Conservation (phyloP, 345 rosid species). For the Euphorbia pulcherrima region DNA sequence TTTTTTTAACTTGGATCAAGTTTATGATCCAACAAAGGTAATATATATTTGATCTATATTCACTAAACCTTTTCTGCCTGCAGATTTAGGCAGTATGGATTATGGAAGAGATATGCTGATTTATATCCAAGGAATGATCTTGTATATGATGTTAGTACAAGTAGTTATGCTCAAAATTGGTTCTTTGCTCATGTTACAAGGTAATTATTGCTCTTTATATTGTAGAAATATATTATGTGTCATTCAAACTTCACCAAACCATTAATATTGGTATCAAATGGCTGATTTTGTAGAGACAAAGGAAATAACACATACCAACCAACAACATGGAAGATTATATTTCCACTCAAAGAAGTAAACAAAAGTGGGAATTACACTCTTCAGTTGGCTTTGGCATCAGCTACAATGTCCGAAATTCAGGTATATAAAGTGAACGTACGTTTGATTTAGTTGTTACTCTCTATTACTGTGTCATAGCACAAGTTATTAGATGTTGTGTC, state of each 20-base stretch:
- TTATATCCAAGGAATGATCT: conserved; percentile 20
- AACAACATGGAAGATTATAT: conserved; percentile 71
- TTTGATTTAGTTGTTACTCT: too few relatives aligned
- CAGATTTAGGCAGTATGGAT: conserved; percentile 27
- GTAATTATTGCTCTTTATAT: conserved; percentile 19
- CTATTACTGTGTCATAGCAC: too few relatives aligned
- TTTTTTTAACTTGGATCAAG: too few relatives aligned
- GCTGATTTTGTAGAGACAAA: conserved; percentile 28
- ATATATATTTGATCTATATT: too few relatives aligned
- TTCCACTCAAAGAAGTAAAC: conserved; percentile 30
- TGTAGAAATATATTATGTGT: too few relatives aligned
- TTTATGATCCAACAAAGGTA: too few relatives aligned
- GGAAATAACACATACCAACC: conserved; percentile 31
- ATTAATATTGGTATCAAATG: too few relatives aligned
- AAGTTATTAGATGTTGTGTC: too few relatives aligned
- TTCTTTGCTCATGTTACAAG: conserved; percentile 77
- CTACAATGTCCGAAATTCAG: conserved; percentile 31
- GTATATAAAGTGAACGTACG: too few relatives aligned
- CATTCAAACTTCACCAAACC: too few relatives aligned
- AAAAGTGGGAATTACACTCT: conserved; percentile 45
- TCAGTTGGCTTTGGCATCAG: conserved; percentile 69
- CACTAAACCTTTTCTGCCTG: too few relatives aligned
- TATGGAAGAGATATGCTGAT: conserved; percentile 24
- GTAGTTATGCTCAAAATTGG: conserved; percentile 40
- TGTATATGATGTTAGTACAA: conserved; percentile 10